These are phyloP conservation scores for Colletotrichum trifolii DNA, from an alignment of 2,329 filamentous ascomycete genomes.

Conservation along the genomic window DNA sequence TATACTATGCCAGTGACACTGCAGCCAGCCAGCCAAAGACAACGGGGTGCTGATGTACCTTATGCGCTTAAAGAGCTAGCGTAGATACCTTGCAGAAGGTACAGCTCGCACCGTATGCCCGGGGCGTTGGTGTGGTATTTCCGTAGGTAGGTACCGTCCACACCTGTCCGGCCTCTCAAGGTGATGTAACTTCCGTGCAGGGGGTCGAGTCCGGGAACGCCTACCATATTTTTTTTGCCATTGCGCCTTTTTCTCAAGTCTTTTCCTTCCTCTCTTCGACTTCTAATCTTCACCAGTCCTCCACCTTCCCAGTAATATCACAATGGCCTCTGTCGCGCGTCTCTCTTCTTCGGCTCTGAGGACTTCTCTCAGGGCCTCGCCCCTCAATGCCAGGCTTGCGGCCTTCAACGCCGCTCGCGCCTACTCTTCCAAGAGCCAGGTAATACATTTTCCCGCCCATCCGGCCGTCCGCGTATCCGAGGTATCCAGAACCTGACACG, in stretches of 20 bases:
- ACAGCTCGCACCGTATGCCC: constrained; percentile 24
- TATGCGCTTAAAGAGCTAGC: constrained; percentile 13
- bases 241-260: constrained; percentile 39
- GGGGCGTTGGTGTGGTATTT: constrained; percentile 32
- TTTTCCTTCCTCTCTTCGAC: constrained; percentile 42
- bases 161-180: constrained; percentile 17
- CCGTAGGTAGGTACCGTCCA: constrained; percentile 20
- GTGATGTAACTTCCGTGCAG: constrained; percentile 35
- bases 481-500: constrained; percentile 39
- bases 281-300: constrained; percentile 44
- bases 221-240: constrained; percentile 38
- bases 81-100: constrained; percentile 12
- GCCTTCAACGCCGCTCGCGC: constrained; percentile 86
- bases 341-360: constrained; percentile 85
- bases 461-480: constrained; percentile 33
- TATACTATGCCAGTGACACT: too few species aligned
- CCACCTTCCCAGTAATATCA: constrained; percentile 45
- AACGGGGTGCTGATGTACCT: constrained; percentile 29
- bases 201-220: constrained; percentile 31
- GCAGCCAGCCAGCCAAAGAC: constrained; percentile 1
- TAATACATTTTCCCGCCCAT: constrained; percentile 53
- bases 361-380: constrained; percentile 75
- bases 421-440: constrained; percentile 94
- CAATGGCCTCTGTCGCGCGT: constrained; percentile 87
- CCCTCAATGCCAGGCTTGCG: constrained; percentile 74